These are phyloP conservation scores for Sarcodon aspratus DNA, from an alignment of 768 basidiomycete genomes.

Conservation along the genomic window DNA sequence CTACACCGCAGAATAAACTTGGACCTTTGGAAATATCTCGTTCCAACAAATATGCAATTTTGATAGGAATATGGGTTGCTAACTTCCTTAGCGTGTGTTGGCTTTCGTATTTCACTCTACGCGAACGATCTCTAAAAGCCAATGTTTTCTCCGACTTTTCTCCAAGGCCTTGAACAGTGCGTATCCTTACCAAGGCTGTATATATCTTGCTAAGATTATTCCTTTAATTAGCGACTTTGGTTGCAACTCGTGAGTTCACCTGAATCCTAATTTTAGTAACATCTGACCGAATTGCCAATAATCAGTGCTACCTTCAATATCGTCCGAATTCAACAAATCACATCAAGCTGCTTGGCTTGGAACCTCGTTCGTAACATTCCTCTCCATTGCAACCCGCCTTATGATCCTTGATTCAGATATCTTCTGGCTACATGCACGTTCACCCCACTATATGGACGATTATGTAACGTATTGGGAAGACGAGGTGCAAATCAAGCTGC, in stretches of 20 bases:
- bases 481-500: constrained; percentile 58
- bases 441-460: constrained; percentile 70
- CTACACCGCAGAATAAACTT: neutral
- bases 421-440: constrained; percentile 74
- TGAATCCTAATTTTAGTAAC: constrained; percentile 1
- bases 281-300: neutral
- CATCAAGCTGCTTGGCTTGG: constrained; percentile 80
- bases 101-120: neutral
- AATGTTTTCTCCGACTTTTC: constrained; percentile 1
- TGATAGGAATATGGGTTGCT: constrained; percentile 64
- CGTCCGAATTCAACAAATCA: constrained; percentile 66
- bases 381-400: neutral
- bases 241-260: constrained; percentile 57
- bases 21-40: constrained; percentile 57
- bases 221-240: constrained; percentile 47
- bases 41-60: constrained; percentile 50
- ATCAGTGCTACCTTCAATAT: constrained; percentile 66
- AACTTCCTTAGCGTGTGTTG: constrained; percentile 61
- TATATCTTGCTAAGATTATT: constrained; percentile 4
- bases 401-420: constrained; percentile 33
- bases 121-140: neutral
- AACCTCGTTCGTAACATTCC: constrained; percentile 40
- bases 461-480: constrained; percentile 70
- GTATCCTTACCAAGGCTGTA: constrained; percentile 9
- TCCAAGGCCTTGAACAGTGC: constrained; percentile 40